Evolutionary conservation across 2,329 filamentous ascomycete species (phyloP).

Genomic region (Xylariaceae sp.): DNA sequence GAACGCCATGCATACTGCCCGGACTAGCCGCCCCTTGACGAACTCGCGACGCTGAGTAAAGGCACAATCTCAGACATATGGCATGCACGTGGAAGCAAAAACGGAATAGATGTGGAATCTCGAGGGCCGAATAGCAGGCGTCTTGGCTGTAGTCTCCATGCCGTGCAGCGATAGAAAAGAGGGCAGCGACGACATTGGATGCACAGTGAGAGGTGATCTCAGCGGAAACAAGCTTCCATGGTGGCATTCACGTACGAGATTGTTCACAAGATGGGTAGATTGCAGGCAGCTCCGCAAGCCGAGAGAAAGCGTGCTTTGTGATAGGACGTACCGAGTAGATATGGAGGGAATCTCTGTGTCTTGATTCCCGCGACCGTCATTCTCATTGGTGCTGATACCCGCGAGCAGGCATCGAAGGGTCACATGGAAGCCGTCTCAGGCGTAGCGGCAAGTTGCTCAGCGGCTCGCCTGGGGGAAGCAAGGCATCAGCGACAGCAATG

Average conservation of each 20-base stretch:
- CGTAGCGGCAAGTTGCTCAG: conserved; percentile 7
- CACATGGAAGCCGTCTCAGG: not conserved
- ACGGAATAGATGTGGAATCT: conserved; percentile 22
- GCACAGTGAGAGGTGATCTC: conserved; percentile 11
- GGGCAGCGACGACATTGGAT: conserved; percentile 7
- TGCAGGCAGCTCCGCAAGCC: too few relatives aligned
- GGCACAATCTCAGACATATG: conserved; percentile 1
- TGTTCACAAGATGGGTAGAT: too few relatives aligned
- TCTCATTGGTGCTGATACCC: too few relatives aligned
- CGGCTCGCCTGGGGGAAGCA: not conserved
- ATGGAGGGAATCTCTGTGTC: too few relatives aligned
- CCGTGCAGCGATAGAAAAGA: conserved; percentile 25
- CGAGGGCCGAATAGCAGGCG: conserved; percentile 20
- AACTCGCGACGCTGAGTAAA: not conserved
- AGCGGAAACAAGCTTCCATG: not conserved
- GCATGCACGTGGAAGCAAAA: conserved; percentile 27
- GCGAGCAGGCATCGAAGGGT: not conserved
- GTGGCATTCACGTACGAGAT: too few relatives aligned
- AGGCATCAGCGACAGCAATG: conserved; percentile 12
- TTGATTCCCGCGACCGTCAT: too few relatives aligned
- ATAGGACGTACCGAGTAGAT: too few relatives aligned
- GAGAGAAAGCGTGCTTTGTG: too few relatives aligned
- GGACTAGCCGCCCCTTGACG: too few relatives aligned
- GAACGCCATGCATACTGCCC: too few relatives aligned
- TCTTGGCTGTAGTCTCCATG: conserved; percentile 18